Conservation (phyloP, 2,329 filamentous ascomycete genomes). For the Coniosporium tulheliwenetii region DNA sequence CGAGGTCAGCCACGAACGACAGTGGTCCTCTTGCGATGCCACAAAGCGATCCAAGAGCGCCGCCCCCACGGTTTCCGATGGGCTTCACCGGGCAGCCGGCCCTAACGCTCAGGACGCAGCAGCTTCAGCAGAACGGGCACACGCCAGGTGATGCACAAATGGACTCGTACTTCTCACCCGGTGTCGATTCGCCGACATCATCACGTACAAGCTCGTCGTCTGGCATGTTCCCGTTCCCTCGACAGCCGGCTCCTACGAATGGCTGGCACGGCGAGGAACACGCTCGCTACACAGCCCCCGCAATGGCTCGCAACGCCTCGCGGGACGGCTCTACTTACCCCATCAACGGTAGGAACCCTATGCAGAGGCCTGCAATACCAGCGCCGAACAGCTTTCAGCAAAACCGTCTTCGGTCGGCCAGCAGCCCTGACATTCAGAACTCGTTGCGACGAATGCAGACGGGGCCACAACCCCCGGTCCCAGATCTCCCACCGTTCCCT, state of each 20-base stretch:
- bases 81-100: constrained; percentile 32
- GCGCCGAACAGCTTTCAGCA: constrained; percentile 37
- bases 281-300: constrained; percentile 78
- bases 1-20: constrained; percentile 61
- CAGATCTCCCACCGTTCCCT: constrained; percentile 37
- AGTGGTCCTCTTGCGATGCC: constrained; percentile 37
- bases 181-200: constrained; percentile 62
- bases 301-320: constrained; percentile 66
- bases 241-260: constrained; percentile 52
- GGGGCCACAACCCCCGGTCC: constrained; percentile 22
- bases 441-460: constrained; percentile 41
- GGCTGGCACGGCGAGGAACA: constrained; percentile 54
- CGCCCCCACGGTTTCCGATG: constrained; percentile 58
- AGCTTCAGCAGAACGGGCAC: constrained; percentile 20
- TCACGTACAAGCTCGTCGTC: constrained; percentile 56
- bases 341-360: constrained; percentile 45
- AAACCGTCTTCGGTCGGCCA: constrained; percentile 74
- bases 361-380: constrained; percentile 64
- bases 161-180: constrained; percentile 89
- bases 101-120: constrained; percentile 55
- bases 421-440: constrained; percentile 83
- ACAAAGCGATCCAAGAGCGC: constrained; percentile 33
- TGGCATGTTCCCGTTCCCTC: constrained; percentile 66
- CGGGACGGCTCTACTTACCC: constrained; percentile 56
- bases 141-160: constrained; percentile 20